A percentile compares a stretch with the other conserved stretches of the same genome.
Evolutionary conservation across 805 yeast genomes (phyloP).

Genomic region (Starmerella davenportii): DNA sequence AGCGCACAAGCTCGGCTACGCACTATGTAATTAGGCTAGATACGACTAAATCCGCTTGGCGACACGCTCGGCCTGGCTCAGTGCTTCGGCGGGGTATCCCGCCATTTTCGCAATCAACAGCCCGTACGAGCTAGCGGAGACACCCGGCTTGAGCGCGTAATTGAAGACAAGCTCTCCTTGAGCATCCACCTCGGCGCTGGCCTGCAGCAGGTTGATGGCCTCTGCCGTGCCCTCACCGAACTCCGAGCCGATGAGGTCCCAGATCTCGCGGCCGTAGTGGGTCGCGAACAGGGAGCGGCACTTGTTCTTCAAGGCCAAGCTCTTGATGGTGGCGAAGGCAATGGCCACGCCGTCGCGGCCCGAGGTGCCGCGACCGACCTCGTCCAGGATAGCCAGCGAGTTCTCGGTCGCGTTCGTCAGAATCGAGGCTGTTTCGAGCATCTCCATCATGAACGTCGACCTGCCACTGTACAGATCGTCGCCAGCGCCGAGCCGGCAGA

Average conservation of each 20-base stretch:
- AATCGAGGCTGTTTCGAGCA: constrained; percentile 66
- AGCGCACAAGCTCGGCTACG: no score
- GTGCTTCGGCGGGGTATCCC: constrained; percentile 50
- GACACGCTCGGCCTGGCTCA: constrained; percentile 33
- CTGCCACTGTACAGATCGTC: constrained; percentile 63
- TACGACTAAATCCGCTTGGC: no score
- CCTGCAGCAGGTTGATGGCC: constrained; percentile 7
- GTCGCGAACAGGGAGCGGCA: constrained; percentile 80
- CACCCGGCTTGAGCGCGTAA: constrained; percentile 44
- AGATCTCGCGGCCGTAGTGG: constrained; percentile 49
- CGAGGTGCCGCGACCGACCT: constrained; percentile 80
- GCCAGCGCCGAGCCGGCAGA: constrained; percentile 60
- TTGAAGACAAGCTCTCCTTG: constrained; percentile 24
- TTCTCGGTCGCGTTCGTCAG: constrained; percentile 43
- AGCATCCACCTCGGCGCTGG: constrained; percentile 7
- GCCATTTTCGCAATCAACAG: constrained; percentile 59
- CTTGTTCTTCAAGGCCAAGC: constrained; percentile 35
- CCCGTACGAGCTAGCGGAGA: constrained; percentile 62
- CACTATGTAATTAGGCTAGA: no score
- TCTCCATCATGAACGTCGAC: constrained; percentile 87
- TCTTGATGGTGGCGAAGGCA: constrained; percentile 56
- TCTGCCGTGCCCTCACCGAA: constrained; percentile 12
- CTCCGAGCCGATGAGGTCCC: constrained; percentile 23
- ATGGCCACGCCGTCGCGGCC: constrained; percentile 70
- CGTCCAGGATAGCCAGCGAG: constrained; percentile 69